Percentiles rank a stretch among this genome's conserved stretches.
Evolutionary conservation across 2,329 filamentous ascomycete genomes (phyloP).

Genomic region (Trichoderma pleuroti): DNA sequence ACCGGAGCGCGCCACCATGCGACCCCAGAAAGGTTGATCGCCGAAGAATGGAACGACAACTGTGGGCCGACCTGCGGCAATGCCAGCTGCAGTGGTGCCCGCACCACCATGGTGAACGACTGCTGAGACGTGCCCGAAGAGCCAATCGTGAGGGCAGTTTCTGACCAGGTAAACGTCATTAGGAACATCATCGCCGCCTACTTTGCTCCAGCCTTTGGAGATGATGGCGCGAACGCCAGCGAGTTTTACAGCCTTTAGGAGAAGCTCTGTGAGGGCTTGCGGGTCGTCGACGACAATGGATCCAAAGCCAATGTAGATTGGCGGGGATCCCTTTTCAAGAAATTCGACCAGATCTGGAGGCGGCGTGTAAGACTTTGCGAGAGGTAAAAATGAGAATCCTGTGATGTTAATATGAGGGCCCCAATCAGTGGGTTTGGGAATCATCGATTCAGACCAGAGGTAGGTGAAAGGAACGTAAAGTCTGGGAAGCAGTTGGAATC

Average conservation of each 20-base stretch:
- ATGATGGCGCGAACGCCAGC: constrained; percentile 60
- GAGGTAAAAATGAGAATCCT: constrained; percentile 59
- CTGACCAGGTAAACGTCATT: constrained; percentile 58
- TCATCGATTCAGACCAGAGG: constrained; percentile 64
- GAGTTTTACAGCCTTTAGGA: constrained; percentile 54
- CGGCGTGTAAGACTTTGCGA: constrained; percentile 51
- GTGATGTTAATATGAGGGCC: constrained; percentile 55
- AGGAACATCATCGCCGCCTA: constrained; percentile 47
- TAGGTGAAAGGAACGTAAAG: constrained; percentile 66
- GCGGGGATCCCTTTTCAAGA: constrained; percentile 52
- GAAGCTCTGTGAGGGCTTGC: constrained; percentile 52
- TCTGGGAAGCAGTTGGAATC: constrained; percentile 59
- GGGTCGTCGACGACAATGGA: constrained; percentile 64
- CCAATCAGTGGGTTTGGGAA: constrained; percentile 64
- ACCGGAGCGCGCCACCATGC: constrained; percentile 58
- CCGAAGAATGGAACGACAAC: constrained; percentile 66
- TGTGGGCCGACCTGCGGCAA: constrained; percentile 57
- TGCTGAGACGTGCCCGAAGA: constrained; percentile 55
- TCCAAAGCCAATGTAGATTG: constrained; percentile 65
- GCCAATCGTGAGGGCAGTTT: constrained; percentile 64
- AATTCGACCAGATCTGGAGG: constrained; percentile 52
- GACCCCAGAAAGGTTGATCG: constrained; percentile 63
- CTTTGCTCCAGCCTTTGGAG: constrained; percentile 61
- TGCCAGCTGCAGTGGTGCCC: constrained; percentile 61
- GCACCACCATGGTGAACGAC: constrained; percentile 65